Conservation (phyloP, 768 basidiomycete genomes). For the Rhizopogon salebrosus region DNA sequence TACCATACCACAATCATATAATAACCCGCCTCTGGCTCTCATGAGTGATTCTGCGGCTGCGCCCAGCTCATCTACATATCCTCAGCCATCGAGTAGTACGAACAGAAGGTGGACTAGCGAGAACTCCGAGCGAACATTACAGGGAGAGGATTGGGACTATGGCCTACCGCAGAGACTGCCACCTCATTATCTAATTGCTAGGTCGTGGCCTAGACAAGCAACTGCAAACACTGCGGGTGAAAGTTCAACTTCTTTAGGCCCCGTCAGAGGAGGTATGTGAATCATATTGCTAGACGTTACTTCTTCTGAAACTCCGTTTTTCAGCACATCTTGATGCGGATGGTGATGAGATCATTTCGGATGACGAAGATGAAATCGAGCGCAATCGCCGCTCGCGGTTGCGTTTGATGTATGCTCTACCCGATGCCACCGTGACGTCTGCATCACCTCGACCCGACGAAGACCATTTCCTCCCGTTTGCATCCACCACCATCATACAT, state of each 20-base stretch:
- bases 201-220: not conserved
- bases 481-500: not conserved
- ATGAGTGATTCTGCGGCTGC: not conserved
- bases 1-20: not conserved
- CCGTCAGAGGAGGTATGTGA: conserved; percentile 24
- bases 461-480: conserved; percentile 2
- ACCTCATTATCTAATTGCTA: not conserved
- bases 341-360: conserved; percentile 59
- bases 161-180: not conserved
- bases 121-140: not conserved
- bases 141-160: not conserved
- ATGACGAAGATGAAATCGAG: conserved; percentile 59
- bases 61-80: not conserved
- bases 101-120: not conserved
- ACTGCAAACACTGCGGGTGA: not conserved
- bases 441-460: conserved; percentile 1
- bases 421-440: conserved; percentile 2
- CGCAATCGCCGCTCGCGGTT: conserved; percentile 45
- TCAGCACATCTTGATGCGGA: conserved; percentile 40
- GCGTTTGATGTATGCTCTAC: conserved; percentile 21
- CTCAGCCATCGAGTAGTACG: not conserved
- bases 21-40: not conserved
- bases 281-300: not conserved
- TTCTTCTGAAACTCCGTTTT: conserved; percentile 1
- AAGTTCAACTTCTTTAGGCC: not conserved